Conservation (phyloP, 1,139 yeast genomes). For the Hemisphaericaspora xylanilytica region DNA sequence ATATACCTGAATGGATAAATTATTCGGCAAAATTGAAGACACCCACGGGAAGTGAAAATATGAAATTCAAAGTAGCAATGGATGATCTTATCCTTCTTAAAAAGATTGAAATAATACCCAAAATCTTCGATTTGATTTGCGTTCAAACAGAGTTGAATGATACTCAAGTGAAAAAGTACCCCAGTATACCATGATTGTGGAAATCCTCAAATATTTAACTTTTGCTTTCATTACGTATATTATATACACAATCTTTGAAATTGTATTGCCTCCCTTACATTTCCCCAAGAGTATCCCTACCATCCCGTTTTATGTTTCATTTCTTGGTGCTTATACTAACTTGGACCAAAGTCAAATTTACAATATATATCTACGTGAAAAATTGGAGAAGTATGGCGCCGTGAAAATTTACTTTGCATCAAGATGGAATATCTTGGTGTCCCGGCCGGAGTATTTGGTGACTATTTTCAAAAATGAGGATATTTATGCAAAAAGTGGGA, state of each 20-base stretch:
- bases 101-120: neutral
- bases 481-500: conserved; percentile 57
- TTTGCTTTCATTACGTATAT: conserved; percentile 7
- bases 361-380: conserved; percentile 36
- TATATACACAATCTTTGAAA: conserved; percentile 13
- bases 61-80: neutral
- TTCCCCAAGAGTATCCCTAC: conserved; percentile 52
- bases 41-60: neutral
- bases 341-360: conserved; percentile 53
- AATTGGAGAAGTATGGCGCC: conserved; percentile 52
- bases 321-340: conserved; percentile 43
- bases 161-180: too few relatives aligned
- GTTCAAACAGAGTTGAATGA: too few relatives aligned
- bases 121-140: neutral
- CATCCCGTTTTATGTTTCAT: conserved; percentile 58
- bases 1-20: neutral
- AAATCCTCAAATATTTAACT: conserved; percentile 7
- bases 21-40: neutral
- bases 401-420: conserved; percentile 62
- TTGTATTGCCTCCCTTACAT: conserved; percentile 29
- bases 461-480: conserved; percentile 51
- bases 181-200: conserved; percentile 5
- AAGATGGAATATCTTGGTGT: conserved; percentile 58
- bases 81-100: neutral
- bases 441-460: conserved; percentile 46